Conservation (phyloP, 345 rosid species). For the Rhizophora mangle region DNA sequence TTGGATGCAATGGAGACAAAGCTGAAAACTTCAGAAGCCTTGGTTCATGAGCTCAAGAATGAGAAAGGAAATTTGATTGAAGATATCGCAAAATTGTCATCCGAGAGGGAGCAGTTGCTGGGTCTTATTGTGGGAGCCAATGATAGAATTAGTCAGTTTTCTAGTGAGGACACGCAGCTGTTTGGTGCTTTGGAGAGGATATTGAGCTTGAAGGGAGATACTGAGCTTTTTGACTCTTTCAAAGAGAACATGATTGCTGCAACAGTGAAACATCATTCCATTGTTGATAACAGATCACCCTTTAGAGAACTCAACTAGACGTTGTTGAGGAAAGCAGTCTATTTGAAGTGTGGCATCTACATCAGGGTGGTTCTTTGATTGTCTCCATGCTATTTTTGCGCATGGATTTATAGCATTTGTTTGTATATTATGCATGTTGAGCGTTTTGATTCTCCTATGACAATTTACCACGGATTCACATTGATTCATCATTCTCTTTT, state of each 20-base stretch:
- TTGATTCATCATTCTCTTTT: neutral
- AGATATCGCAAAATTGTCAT: slow-evolving; percentile 41
- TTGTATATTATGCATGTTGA: slow-evolving; percentile 21
- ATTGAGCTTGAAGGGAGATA: slow-evolving; percentile 15
- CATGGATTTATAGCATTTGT: slow-evolving; percentile 6
- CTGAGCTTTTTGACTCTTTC: slow-evolving; percentile 27
- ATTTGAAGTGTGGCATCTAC: neutral
- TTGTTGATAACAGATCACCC: slow-evolving; percentile 64
- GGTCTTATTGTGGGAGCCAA: slow-evolving; percentile 37
- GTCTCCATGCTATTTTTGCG: slow-evolving; percentile 10
- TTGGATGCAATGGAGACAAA: slow-evolving; percentile 34
- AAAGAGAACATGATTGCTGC: slow-evolving; percentile 33
- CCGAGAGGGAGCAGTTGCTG: slow-evolving; percentile 42
- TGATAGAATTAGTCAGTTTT: slow-evolving; percentile 48
- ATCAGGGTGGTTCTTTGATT: neutral
- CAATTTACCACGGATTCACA: slow-evolving; percentile 22
- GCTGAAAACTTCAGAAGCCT: slow-evolving; percentile 46
- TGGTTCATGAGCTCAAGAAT: slow-evolving; percentile 39
- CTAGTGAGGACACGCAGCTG: slow-evolving; percentile 53
- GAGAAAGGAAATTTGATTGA: slow-evolving; percentile 47
- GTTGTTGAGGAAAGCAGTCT: neutral
- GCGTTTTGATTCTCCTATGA: slow-evolving; percentile 2
- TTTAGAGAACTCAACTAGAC: slow-evolving; percentile 66
- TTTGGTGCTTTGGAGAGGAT: slow-evolving; percentile 40
- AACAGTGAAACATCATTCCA: slow-evolving; percentile 35